Evolutionary conservation across 495 filamentous ascomycete genomes (phyloP), one percentile per base, ranked within the genome.

Genomic region (Penicillium silybi): DNA sequence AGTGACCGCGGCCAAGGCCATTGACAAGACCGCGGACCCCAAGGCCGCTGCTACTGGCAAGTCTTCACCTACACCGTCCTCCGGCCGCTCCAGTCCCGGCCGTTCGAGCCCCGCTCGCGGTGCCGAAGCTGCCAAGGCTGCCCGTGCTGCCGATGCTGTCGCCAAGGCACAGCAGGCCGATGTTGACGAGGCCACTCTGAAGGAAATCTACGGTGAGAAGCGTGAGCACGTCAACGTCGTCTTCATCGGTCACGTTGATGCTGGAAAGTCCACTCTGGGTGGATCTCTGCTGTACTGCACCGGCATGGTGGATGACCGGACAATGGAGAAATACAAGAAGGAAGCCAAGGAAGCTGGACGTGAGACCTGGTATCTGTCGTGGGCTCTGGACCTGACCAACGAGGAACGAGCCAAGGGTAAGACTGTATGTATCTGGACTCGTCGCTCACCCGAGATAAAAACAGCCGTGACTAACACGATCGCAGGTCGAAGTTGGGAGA

Each of bases 331-430:
- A 68, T 93, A 93, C 75, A 97, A 92, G 80, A 82, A 83, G 51
- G 93, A 97, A 58, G 93, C 93, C 20, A 97, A 96, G 75, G 93
- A 96, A 13, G 80, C 91, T 46, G 93, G 93, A 48, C 87, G 92
- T 78, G 92, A 97, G 77, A 89, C 89, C n/a, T 97, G 92, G 95
- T 97, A 96, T 65, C 76, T 97, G 10, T 99, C 92, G 42, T 97
- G 92, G 95, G 93, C 92, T 38, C 80, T 97, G 44, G 95, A 99
- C 81, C 71, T 96, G 59, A 97, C 91, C 35, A 92, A 90, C 60
- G 93, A 99, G 70, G 93, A 99, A 63, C 84, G 95, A 54, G 73
- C 89, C 26, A 97, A 99, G 82, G 93, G 95, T 56, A 97, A 97
- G 78, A 97, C 93, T 1, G 93, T 98, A n/a, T n/a, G n/a, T n/a